Percentiles rank a stretch among this genome's conserved stretches.
Conservation (phyloP, 148 eudicot genomes). For the Spergularia marina region DNA sequence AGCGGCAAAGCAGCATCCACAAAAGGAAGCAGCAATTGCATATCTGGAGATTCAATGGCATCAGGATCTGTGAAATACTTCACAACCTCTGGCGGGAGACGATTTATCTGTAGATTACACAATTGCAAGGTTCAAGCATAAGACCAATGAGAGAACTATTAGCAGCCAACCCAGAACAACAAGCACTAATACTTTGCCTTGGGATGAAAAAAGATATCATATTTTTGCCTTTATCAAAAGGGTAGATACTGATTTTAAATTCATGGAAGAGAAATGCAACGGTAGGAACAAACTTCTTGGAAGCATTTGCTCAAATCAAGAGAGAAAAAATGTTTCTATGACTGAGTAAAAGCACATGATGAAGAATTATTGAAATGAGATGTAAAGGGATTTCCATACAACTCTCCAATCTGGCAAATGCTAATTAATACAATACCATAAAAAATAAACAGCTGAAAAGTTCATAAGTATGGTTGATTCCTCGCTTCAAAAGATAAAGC, state of each 20-base stretch:
- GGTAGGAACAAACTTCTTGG: not conserved
- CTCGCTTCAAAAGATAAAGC: too few relatives aligned
- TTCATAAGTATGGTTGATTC: not conserved
- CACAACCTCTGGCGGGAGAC: slow-evolving; percentile 96
- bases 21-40: slow-evolving; percentile 84
- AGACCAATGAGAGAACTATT: not conserved
- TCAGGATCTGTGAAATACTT: slow-evolving; percentile 97
- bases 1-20: slow-evolving; percentile 96
- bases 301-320: not conserved
- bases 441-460: not conserved
- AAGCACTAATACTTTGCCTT: not conserved
- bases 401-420: not conserved
- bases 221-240: not conserved
- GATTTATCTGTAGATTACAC: slow-evolving; percentile 58
- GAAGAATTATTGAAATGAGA: not conserved
- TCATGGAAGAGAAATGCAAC: slow-evolving; percentile 10
- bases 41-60: slow-evolving; percentile 93
- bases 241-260: not conserved
- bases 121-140: not conserved
- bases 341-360: not conserved
- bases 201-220: not conserved
- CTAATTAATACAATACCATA: not conserved
- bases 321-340: not conserved
- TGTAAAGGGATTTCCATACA: not conserved
- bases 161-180: not conserved